These are phyloP conservation scores for Arachnomyces sp. DNA, from an alignment of 2,329 filamentous ascomycete genomes.

Conservation along the genomic window DNA sequence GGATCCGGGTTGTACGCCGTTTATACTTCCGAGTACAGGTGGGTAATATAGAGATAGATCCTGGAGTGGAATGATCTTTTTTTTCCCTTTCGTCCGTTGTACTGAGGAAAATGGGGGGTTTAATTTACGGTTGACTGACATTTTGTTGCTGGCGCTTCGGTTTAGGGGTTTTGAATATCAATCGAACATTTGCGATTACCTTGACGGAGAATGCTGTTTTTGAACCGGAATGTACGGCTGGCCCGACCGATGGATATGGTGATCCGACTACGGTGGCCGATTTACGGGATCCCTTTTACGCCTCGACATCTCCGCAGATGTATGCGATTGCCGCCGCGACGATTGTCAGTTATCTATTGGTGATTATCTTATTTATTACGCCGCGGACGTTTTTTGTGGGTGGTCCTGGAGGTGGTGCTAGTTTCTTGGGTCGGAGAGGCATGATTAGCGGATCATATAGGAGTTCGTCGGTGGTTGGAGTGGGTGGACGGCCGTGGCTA, in stretches of 20 bases:
- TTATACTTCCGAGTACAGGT: slow-evolving; percentile 55
- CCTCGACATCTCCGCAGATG: slow-evolving; percentile 83
- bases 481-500: slow-evolving; percentile 87
- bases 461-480: slow-evolving; percentile 63
- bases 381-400: slow-evolving; percentile 90
- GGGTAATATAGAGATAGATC: slow-evolving; percentile 10
- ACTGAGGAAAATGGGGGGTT: too few relatives aligned
- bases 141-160: neutral
- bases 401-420: slow-evolving; percentile 56
- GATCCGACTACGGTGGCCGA: slow-evolving; percentile 52
- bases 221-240: slow-evolving; percentile 41
- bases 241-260: slow-evolving; percentile 17
- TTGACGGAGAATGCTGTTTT: slow-evolving; percentile 44
- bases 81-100: slow-evolving; percentile 11
- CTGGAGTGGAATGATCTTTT: slow-evolving; percentile 31
- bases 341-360: slow-evolving; percentile 81
- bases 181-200: slow-evolving; percentile 35
- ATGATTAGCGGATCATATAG: slow-evolving; percentile 75
- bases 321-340: slow-evolving; percentile 90
- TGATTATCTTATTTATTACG: slow-evolving; percentile 89
- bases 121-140: neutral
- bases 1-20: slow-evolving; percentile 52
- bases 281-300: slow-evolving; percentile 81
- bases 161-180: slow-evolving; percentile 35
- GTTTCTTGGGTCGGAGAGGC: slow-evolving; percentile 70